A percentile compares a stretch with the other conserved stretches of the same genome.
Conservation (phyloP, 371 early-diverging fungal genomes). For the Apophysomyces ossiformis region DNA sequence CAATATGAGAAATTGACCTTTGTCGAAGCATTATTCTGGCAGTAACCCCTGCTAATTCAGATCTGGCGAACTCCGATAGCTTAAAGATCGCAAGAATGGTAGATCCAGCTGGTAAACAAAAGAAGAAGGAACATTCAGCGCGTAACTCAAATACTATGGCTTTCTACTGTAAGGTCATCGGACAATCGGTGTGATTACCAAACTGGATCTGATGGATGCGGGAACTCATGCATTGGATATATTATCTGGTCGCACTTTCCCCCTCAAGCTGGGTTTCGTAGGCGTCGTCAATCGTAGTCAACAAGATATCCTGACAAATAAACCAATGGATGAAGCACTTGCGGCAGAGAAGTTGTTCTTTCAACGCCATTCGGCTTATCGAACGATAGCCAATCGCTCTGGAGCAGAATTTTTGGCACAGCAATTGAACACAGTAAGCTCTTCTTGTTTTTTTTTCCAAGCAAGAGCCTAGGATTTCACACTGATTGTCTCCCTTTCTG, state of each 20-base stretch:
- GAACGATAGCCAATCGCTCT: constrained; percentile 79
- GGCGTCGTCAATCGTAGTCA: constrained; percentile 91
- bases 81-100: constrained; percentile 90
- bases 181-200: constrained; percentile 92
- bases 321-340: constrained; percentile 82
- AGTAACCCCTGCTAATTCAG: constrained; percentile 90
- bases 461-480: background rate
- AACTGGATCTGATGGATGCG: constrained; percentile 94
- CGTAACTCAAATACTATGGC: background rate
- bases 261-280: constrained; percentile 86
- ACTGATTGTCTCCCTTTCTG: background rate
- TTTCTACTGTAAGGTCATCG: constrained; percentile 45
- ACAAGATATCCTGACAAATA: constrained; percentile 80
- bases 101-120: constrained; percentile 74
- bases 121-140: background rate
- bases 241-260: constrained; percentile 79
- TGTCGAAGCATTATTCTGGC: constrained; percentile 85
- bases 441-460: background rate
- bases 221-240: constrained; percentile 91
- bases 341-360: constrained; percentile 83
- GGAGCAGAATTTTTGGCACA: constrained; percentile 37
- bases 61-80: constrained; percentile 94
- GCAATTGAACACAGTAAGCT: constrained; percentile 35
- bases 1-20: background rate
- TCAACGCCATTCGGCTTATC: constrained; percentile 82